A percentile compares a stretch with the other conserved stretches of the same genome.
Evolutionary conservation across 441 rosid species (phyloP).

Genomic region (Gossypium davidsonii): DNA sequence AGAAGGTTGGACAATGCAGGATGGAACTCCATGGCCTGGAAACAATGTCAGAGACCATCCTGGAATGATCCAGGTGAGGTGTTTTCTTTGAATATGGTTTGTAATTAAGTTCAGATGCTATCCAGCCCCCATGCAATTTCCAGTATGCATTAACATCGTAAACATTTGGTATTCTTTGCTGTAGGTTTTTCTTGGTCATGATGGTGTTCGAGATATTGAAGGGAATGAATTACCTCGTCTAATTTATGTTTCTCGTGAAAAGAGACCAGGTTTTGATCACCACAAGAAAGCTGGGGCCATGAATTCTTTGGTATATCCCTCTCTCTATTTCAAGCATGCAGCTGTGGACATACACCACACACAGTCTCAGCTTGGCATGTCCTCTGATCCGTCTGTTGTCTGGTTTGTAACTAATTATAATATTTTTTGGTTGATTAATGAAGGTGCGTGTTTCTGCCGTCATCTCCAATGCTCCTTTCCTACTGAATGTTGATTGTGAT

Average conservation of each 20-base stretch:
- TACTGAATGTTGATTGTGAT: conserved; percentile 93
- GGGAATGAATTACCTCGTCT: conserved; percentile 82
- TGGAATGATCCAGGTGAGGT: conserved; percentile 93
- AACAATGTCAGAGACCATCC: conserved; percentile 91
- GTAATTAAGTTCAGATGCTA: not conserved
- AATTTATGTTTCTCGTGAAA: conserved; percentile 93
- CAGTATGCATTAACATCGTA: not conserved
- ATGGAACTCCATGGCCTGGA: conserved; percentile 98
- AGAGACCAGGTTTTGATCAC: conserved; percentile 93
- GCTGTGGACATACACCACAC: not conserved
- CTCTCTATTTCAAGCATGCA: not conserved
- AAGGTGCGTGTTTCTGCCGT: conserved; percentile 84
- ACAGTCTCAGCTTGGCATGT: conserved; percentile 8
- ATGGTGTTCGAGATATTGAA: conserved; percentile 74
- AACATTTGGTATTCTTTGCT: not conserved
- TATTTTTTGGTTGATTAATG: conserved; percentile 23
- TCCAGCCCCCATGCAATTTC: not conserved
- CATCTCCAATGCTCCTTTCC: conserved; percentile 80
- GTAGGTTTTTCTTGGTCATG: conserved; percentile 86
- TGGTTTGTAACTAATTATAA: conserved; percentile 6
- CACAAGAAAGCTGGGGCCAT: conserved; percentile 98
- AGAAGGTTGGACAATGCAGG: conserved; percentile 99
- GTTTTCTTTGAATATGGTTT: conserved; percentile 5
- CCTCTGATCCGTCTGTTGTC: not conserved
- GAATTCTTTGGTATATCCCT: conserved; percentile 68